Percentiles rank a stretch among this genome's conserved stretches.
These are phyloP conservation scores for Agaricales sp. DNA, from an alignment of 1,284 basidiomycete species.

Conservation along the genomic window DNA sequence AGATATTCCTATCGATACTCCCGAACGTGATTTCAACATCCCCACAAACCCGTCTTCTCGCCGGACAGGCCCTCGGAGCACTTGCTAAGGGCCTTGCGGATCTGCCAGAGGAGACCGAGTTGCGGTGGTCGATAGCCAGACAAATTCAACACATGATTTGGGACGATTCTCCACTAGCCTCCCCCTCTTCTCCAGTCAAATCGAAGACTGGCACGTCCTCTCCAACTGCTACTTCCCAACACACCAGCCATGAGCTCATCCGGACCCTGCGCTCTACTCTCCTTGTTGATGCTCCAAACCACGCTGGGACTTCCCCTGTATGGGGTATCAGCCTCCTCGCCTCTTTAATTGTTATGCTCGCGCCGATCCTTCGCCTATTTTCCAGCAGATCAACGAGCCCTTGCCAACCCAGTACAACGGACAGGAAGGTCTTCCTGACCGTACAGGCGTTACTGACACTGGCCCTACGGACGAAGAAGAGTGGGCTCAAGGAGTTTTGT, in stretches of 20 bases:
- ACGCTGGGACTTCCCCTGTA: background rate
- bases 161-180: background rate
- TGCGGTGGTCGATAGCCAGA: background rate
- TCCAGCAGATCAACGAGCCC: background rate
- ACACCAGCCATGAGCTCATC: background rate
- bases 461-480: background rate
- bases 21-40: background rate
- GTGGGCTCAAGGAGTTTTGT: background rate
- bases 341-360: background rate
- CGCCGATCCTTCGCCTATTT: background rate
- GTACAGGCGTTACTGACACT: background rate
- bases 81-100: background rate
- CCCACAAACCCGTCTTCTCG: background rate
- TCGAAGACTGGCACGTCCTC: background rate
- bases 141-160: background rate
- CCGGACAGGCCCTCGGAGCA: background rate
- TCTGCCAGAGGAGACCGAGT: background rate
- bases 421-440: background rate
- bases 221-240: background rate
- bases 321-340: background rate
- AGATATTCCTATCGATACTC: background rate
- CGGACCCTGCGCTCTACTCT: background rate
- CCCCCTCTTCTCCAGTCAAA: background rate
- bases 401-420: background rate
- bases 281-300: background rate